Conservation (phyloP, 2,329 filamentous ascomycete genomes). For the Fusarium sp. region DNA sequence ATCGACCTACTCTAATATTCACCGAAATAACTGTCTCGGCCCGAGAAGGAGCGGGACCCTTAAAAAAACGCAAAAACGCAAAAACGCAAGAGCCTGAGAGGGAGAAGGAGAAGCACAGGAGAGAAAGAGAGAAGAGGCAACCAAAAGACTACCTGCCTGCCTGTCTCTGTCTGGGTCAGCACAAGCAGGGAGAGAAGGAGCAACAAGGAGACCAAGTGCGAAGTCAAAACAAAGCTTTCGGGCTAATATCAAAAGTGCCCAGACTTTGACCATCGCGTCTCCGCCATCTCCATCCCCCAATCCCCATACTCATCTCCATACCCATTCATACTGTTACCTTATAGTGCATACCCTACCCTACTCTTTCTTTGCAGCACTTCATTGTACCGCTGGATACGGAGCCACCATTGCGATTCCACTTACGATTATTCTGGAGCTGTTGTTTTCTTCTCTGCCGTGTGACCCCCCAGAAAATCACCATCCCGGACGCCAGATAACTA, state of each 20-base stretch:
- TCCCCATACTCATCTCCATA: slow-evolving; percentile 12
- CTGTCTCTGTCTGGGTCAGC: neutral
- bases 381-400: slow-evolving; percentile 8
- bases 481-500: slow-evolving; percentile 17
- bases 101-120: neutral
- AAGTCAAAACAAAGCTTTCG: slow-evolving; percentile 27
- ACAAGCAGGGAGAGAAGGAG: neutral
- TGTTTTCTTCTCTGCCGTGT: slow-evolving; percentile 15
- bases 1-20: neutral
- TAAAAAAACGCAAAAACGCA: slow-evolving; percentile 24
- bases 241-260: slow-evolving; percentile 30
- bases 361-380: slow-evolving; percentile 4
- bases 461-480: slow-evolving; percentile 3
- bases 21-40: slow-evolving; percentile 34
- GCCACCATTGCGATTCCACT: slow-evolving; percentile 10
- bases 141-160: neutral
- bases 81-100: slow-evolving; percentile 17
- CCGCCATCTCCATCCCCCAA: slow-evolving; percentile 18
- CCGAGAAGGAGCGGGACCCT: slow-evolving; percentile 37
- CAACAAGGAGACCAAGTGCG: slow-evolving; percentile 10
- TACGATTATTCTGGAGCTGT: slow-evolving; percentile 19
- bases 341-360: neutral
- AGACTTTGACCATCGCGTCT: slow-evolving; percentile 22
- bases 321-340: slow-evolving; percentile 8
- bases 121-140: neutral